Conservation (phyloP, 495 filamentous ascomycete genomes). For the Pseudevernia furfuracea region DNA sequence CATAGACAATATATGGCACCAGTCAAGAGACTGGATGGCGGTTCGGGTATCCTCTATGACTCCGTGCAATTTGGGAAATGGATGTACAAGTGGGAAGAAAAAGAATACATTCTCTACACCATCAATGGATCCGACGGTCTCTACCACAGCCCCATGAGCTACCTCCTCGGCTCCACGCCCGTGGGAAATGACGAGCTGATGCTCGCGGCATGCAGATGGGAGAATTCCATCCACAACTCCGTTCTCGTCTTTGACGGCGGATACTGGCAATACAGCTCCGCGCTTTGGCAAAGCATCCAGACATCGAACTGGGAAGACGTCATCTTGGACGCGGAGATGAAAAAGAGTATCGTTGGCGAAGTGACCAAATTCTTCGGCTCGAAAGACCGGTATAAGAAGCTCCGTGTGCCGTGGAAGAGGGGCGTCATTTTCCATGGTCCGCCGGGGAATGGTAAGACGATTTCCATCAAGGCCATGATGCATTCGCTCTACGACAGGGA, state of each 20-base stretch:
- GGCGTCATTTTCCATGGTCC: slow-evolving; percentile 22
- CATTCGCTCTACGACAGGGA: slow-evolving; percentile 40
- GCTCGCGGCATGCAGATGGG: slow-evolving; percentile 42
- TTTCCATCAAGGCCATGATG: slow-evolving; percentile 63
- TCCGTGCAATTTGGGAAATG: slow-evolving; percentile 14
- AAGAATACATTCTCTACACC: slow-evolving; percentile 19
- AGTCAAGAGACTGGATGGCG: slow-evolving; percentile 2
- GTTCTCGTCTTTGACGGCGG: slow-evolving; percentile 36
- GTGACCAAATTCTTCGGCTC: slow-evolving; percentile 38
- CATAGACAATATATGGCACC: slow-evolving; percentile 5
- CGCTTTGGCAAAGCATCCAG: slow-evolving; percentile 35
- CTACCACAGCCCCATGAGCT: slow-evolving; percentile 13
- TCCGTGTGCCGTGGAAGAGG: slow-evolving; percentile 40
- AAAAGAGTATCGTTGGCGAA: slow-evolving; percentile 34
- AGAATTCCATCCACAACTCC: slow-evolving; percentile 17
- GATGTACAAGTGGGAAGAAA: slow-evolving; percentile 18
- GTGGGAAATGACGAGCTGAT: slow-evolving; percentile 43
- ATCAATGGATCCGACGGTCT: slow-evolving; percentile 8
- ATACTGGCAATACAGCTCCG: slow-evolving; percentile 32
- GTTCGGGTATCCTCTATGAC: slow-evolving; percentile 21
- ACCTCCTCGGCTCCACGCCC: slow-evolving; percentile 29
- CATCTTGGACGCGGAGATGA: slow-evolving; percentile 38
- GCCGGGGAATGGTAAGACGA: slow-evolving; percentile 55
- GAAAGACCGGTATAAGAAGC: slow-evolving; percentile 35
- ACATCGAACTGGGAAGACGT: slow-evolving; percentile 40